phyloP scores from a whole-genome alignment of 768 basidiomycete genomes.

The Leccinum longicurvipes region DNA sequence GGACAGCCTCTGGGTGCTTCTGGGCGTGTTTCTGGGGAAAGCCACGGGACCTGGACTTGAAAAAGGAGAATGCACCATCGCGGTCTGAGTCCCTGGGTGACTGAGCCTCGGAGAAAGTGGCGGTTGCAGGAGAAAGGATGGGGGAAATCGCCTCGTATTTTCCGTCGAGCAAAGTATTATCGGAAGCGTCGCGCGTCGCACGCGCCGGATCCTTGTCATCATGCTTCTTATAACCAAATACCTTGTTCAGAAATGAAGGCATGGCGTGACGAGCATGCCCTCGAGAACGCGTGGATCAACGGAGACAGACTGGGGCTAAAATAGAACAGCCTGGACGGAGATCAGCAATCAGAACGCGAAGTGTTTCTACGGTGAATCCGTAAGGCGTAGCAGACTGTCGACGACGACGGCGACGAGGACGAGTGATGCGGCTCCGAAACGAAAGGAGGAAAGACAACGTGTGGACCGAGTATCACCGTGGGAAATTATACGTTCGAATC shows the following conservation, averaged over 20 bases:
- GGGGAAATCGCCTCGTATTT: conserved; percentile 72
- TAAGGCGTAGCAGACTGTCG: not conserved
- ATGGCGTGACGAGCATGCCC: conserved; percentile 30
- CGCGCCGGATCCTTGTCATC: conserved; percentile 44
- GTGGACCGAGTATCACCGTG: conserved; percentile 8
- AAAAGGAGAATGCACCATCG: conserved; percentile 47
- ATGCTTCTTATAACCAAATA: conserved; percentile 70
- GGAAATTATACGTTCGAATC: conserved; percentile 9
- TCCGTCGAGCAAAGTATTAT: conserved; percentile 59
- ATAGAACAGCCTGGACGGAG: not conserved
- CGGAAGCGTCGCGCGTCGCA: conserved; percentile 34
- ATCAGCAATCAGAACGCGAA: conserved; percentile 6
- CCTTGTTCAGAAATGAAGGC: conserved; percentile 73
- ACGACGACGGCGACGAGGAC: not conserved
- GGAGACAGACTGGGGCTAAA: conserved; percentile 5
- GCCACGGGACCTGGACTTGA: conserved; percentile 45
- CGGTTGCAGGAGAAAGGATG: conserved; percentile 33
- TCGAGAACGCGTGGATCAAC: conserved; percentile 11
- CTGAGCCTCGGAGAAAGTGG: conserved; percentile 15
- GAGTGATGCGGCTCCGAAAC: not conserved
- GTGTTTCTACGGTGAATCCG: not conserved
- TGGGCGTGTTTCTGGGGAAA: conserved; percentile 33
- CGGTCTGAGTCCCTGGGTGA: conserved; percentile 38
- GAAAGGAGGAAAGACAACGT: not conserved
- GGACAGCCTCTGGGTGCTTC: conserved; percentile 35